phyloP scores from a whole-genome alignment of 441 rosid species.

The Croton laevigatus region DNA sequence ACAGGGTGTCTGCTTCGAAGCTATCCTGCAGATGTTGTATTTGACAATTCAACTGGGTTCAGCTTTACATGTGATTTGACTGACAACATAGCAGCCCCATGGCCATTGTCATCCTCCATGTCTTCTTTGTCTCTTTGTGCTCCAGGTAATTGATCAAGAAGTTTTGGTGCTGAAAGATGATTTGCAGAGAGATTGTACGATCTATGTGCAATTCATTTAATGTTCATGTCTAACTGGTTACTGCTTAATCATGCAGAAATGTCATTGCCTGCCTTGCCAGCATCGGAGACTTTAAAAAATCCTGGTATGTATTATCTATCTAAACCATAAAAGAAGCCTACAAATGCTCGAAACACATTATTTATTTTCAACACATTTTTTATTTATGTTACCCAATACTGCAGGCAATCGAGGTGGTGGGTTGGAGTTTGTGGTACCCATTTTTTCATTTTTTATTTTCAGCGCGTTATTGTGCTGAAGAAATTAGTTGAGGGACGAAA shows the following conservation, averaged over 20 bases:
- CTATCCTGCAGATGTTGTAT: slow-evolving; percentile 72
- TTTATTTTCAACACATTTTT: too few species aligned
- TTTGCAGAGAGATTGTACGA: not conserved
- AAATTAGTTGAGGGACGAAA: slow-evolving; percentile 31
- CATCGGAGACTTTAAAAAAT: slow-evolving; percentile 68
- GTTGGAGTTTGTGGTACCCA: slow-evolving; percentile 41
- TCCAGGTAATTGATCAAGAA: slow-evolving; percentile 53
- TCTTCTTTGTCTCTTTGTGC: slow-evolving; percentile 88
- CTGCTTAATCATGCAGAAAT: slow-evolving; percentile 59
- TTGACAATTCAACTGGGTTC: slow-evolving; percentile 84
- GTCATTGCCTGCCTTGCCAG: slow-evolving; percentile 94
- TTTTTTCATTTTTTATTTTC: slow-evolving; percentile 64
- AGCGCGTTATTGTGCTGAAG: slow-evolving; percentile 45
- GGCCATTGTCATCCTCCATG: slow-evolving; percentile 94
- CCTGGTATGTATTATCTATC: slow-evolving; percentile 40
- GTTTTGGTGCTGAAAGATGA: not conserved
- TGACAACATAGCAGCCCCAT: slow-evolving; percentile 93
- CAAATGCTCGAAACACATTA: not conserved
- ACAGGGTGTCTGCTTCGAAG: slow-evolving; percentile 90
- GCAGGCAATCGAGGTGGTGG: slow-evolving; percentile 48
- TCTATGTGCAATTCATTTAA: slow-evolving; percentile 1
- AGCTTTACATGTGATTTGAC: slow-evolving; percentile 92
- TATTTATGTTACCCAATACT: not conserved
- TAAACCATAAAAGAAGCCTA: not conserved
- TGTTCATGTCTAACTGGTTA: slow-evolving; percentile 20